phyloP scores from a whole-genome alignment of 1,139 yeast genomes.

The Yamadazyma trypodendri region DNA sequence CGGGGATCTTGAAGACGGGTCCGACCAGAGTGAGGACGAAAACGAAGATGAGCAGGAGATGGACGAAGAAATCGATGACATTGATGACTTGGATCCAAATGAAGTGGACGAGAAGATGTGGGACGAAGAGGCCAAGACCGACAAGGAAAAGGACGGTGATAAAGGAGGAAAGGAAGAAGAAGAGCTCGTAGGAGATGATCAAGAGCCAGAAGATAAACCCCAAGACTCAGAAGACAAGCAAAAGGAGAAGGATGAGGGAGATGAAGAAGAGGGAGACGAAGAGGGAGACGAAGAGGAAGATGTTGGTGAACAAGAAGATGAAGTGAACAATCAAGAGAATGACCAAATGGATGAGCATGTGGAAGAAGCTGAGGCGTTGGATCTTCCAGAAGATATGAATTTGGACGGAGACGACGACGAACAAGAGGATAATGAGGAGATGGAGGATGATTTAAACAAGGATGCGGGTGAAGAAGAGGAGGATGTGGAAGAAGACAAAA shows the following conservation, averaged over 20 bases:
- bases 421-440: slow-evolving; percentile 27
- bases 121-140: slow-evolving; percentile 85
- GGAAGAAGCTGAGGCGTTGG: slow-evolving; percentile 79
- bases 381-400: slow-evolving; percentile 83
- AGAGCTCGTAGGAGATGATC: slow-evolving; percentile 39
- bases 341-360: slow-evolving; percentile 70
- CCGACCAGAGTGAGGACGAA: slow-evolving; percentile 56
- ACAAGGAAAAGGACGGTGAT: slow-evolving; percentile 72
- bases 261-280: slow-evolving; percentile 35
- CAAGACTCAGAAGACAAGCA: slow-evolving; percentile 30
- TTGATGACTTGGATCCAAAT: slow-evolving; percentile 90
- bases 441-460: slow-evolving; percentile 29
- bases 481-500: slow-evolving; percentile 24
- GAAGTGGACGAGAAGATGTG: slow-evolving; percentile 98
- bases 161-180: slow-evolving; percentile 40
- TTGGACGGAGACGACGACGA: slow-evolving; percentile 67
- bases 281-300: slow-evolving; percentile 57
- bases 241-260: slow-evolving; percentile 37
- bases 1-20: slow-evolving; percentile 79
- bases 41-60: slow-evolving; percentile 58
- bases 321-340: slow-evolving; percentile 67
- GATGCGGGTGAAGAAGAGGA: slow-evolving; percentile 49
- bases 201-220: slow-evolving; percentile 33
- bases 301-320: slow-evolving; percentile 79
- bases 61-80: slow-evolving; percentile 88